Evolutionary conservation across 345 rosid species (phyloP).

Genomic region (Citrus glauca): DNA sequence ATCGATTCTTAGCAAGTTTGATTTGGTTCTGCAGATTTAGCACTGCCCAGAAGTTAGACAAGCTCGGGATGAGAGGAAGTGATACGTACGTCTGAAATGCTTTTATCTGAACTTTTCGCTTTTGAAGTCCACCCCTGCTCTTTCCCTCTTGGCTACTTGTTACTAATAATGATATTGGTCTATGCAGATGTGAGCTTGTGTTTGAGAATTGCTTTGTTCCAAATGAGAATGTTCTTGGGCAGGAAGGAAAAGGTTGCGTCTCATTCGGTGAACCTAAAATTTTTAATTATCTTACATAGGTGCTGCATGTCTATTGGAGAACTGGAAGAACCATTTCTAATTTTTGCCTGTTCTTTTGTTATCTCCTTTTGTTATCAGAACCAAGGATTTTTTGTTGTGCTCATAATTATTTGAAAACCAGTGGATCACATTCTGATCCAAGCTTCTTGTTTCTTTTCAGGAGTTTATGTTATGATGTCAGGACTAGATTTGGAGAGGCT

Average conservation of each 20-base stretch:
- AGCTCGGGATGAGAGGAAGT: conserved; percentile 98
- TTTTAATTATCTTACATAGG: background rate
- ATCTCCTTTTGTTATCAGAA: background rate
- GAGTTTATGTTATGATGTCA: conserved; percentile 93
- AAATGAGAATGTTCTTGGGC: conserved; percentile 78
- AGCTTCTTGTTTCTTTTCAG: conserved; percentile 32
- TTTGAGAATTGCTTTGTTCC: conserved; percentile 91
- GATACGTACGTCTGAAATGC: conserved; percentile 61
- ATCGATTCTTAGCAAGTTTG: background rate
- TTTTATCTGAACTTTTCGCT: conserved; percentile 14
- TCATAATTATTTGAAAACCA: background rate
- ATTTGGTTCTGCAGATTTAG: conserved; percentile 64
- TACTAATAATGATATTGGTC: conserved; percentile 30
- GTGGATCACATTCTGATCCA: background rate
- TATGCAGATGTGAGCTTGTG: conserved; percentile 86
- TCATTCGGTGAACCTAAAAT: conserved; percentile 18
- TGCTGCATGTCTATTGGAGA: background rate
- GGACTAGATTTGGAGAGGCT: conserved; percentile 96
- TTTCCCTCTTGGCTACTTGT: conserved; percentile 10
- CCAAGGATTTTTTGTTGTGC: background rate
- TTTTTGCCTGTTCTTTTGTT: background rate
- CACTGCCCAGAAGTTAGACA: conserved; percentile 95
- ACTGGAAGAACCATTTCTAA: background rate
- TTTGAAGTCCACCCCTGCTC: conserved; percentile 7
- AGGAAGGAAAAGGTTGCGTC: conserved; percentile 86